Conservation (phyloP, 2,329 filamentous ascomycete genomes). For the Cladophialophora chaetospira region DNA sequence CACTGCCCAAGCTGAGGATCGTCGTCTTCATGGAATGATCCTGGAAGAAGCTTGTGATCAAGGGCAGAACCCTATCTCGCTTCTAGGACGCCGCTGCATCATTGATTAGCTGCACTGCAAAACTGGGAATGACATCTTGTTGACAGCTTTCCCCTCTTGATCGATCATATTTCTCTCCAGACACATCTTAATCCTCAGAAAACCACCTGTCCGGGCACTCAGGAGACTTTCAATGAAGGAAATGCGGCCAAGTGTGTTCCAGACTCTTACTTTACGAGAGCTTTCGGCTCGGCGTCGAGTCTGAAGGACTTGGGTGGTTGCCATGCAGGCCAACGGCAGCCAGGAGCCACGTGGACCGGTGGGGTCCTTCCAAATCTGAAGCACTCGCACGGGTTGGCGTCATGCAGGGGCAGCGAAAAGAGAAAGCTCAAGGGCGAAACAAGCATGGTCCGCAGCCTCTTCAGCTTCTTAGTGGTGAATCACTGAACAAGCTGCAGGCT, state of each 20-base stretch:
- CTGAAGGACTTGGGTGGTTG: background rate
- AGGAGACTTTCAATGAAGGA: too few species aligned
- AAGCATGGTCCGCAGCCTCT: background rate
- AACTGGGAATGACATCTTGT: background rate
- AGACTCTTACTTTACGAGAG: background rate
- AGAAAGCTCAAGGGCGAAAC: background rate
- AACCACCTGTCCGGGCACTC: too few species aligned
- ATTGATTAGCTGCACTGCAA: background rate
- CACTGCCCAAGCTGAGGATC: background rate
- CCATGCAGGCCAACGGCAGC: slow-evolving; percentile 6
- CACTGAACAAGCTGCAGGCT: background rate
- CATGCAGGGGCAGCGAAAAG: background rate
- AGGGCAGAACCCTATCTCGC: background rate
- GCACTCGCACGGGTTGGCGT: background rate
- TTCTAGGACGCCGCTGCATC: background rate
- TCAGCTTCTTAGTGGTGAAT: background rate
- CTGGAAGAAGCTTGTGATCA: background rate
- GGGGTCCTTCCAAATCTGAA: slow-evolving; percentile 2
- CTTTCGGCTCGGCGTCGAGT: background rate
- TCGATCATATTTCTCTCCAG: too few species aligned
- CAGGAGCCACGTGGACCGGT: slow-evolving; percentile 5
- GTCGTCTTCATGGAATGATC: background rate
- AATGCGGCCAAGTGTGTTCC: background rate
- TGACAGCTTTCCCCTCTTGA: background rate
- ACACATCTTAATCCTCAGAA: too few species aligned